Base-by-base conservation (phyloP, 2,329 filamentous ascomycete genomes). In the Scedosporium dehoogii region DNA sequence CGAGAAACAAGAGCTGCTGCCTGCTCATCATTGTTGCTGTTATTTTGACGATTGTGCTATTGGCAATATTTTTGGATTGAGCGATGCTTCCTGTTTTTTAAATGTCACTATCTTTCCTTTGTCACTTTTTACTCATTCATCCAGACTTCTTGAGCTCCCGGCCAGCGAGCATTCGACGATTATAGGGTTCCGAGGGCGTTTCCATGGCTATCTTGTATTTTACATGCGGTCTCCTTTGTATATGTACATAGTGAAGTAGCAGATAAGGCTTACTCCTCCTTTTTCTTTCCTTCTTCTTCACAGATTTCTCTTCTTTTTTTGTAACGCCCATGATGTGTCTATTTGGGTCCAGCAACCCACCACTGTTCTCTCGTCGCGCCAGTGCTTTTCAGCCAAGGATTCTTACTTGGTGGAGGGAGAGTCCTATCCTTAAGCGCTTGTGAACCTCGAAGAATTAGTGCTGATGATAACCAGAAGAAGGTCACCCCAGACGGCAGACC, bases 1-100 rank as follows among this genome's bases (percentile, higher is more conserved):
- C 94, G 29, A 85, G 96, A 67, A 94, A 91, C 76, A 97, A 96
- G 81, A 90, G 91, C 48, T 99, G 93, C 73, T 97, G 92, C 73
- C 77, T 99, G 72, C 76, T 99, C 70, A 76, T 99, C 59, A 93
- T 99, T 64, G 74, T 99, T 70, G 88, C 89, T 1, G 85, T 99
- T 58, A 94, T 99, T 64, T 74, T 97, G 69, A 89, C 91, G 3
- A 91, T 99, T 68, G 87, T 99, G 55, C 81, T 99, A 64, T 77
- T 99, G 68, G 96, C 94, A 14, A 89, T 93, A 60, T 86, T 92
- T 60, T 73, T 96, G 69, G 89, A 90, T 63, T 96, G 70, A 78
- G 64, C 57, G 48, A 60, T 12, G n/a, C 57, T 55, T 58, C 58
- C 16, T n/a, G n/a, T n/a, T 7, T 63, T 58, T 23, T 41, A 21